Evolutionary conservation across 2,329 filamentous ascomycete species (phyloP), one percentile per base, ranked within the genome.

Genomic region (Calonectria fujianensis): DNA sequence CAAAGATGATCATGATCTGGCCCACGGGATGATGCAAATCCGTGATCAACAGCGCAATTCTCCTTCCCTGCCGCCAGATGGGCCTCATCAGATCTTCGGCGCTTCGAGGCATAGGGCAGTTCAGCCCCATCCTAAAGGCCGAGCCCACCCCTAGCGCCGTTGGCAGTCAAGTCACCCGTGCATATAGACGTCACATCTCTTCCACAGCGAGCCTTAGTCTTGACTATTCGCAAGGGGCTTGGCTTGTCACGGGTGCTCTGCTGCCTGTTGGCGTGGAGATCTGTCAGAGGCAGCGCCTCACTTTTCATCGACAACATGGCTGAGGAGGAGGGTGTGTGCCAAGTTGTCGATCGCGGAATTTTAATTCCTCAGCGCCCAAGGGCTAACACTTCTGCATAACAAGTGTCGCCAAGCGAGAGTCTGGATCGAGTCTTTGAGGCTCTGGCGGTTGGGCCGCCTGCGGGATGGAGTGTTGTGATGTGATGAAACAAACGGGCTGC

Each of bases 161-260:
- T 78, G 37, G 83, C 74, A 1, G 81, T 85, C 18, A 68, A 69
- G 24, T 74, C 69, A 73, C 82, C 84, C 48, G 61, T 74, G 16
- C 54, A 76, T 35, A 74, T 75, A 35, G 66, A 32, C 41, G 65
- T 37, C 77, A 79, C 76, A 77, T 82, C 16, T 69, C 73, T 52
- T 9, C 37, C 67, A n/a, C 35, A 41, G 9, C 64, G 73, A 31
- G 16, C 69, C 11, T 63, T 57, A 41, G 83, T 83, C 80, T 90
- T 91, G 79, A 87, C 81, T 79, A 91, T 89, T 51, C 88, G 87
- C 41, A 91, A 81, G 14, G 90, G 90, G 39, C 85, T 85, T 24
- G 89, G 87, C 71, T 81, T 79, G 78, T 82, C 83, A 29, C 64
- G 64, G 16, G 39, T 31, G 79, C 51, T 80, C 71, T 73, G 73